Evolutionary conservation across 2,329 filamentous ascomycete genomes (phyloP).

Genomic region (Leptodontidium sp.): DNA sequence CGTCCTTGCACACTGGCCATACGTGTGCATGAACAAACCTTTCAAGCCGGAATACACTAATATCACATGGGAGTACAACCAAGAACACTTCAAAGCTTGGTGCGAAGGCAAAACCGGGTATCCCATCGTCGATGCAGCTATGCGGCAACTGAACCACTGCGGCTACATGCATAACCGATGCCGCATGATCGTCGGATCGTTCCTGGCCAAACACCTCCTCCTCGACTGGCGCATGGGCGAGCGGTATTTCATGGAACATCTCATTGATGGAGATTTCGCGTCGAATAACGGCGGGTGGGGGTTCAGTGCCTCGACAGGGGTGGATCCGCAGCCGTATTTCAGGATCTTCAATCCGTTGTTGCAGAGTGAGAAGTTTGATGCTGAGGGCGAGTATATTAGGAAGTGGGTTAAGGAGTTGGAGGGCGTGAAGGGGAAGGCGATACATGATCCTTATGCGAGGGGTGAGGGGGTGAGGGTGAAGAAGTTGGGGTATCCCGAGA

Average conservation of each 20-base stretch:
- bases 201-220: conserved; percentile 80
- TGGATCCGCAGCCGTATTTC: conserved; percentile 90
- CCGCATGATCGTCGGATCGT: conserved; percentile 85
- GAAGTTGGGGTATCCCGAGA: conserved; percentile 75
- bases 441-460: conserved; percentile 82
- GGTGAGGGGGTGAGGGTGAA: conserved; percentile 63
- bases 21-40: conserved; percentile 79
- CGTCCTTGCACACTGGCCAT: conserved; percentile 85
- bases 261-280: conserved; percentile 48
- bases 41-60: conserved; percentile 87
- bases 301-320: conserved; percentile 70
- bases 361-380: conserved; percentile 88
- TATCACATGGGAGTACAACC: conserved; percentile 82
- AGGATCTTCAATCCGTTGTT: conserved; percentile 86
- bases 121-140: conserved; percentile 86
- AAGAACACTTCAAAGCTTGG: conserved; percentile 76
- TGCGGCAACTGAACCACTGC: conserved; percentile 75
- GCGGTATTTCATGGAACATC: conserved; percentile 80
- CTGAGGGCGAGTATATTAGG: conserved; percentile 79
- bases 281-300: conserved; percentile 48
- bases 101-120: conserved; percentile 77
- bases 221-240: conserved; percentile 88
- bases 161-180: conserved; percentile 88
- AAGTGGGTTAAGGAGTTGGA: conserved; percentile 82
- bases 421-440: conserved; percentile 68